Evolutionary conservation across 2,329 filamentous ascomycete species (phyloP), one percentile per base, ranked within the genome.

Genomic region (Sclerotinia minor): DNA sequence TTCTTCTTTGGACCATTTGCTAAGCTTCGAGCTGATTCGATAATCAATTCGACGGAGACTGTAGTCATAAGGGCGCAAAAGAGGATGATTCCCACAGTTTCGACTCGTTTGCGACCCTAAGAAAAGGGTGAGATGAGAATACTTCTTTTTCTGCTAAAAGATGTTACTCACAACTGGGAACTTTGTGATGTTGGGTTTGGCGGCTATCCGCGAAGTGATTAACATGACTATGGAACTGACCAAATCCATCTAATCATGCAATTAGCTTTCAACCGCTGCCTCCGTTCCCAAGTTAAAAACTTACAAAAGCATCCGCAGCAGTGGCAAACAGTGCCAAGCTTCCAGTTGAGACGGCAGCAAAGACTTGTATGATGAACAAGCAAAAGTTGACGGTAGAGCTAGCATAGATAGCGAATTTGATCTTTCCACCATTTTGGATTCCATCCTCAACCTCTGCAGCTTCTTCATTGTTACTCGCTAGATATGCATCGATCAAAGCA

Each of bases 321-420:
- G 94, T 99, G 21, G 95, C 97, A 81, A 98, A 97, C 58, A 99
- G 87, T 6, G 94, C 97, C 47, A 98, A 85, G n/a, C 93, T 97
- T 58, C 90, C 88, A 0, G 94, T 97, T 0, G 91, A 87, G 57
- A 92, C 85, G 70, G 95, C 95, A 54, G 90, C 95, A 77, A 96
- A 99, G 49, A 97, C 82, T 79, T 99, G 95, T 24, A 99, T 83
- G 5, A 84, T 83, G 0, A 94, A 88, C 7, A 99, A 84, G 38
- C 91, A 70, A 67, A 97, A 78, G 75, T 98, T 98, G 69, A 94
- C 94, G 1, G 81, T 86, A 73, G 97, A 92, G 49, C 86, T 88
- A 21, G 85, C 87, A 76, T 84, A 88, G 19, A 89, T 81, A 50
- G 86, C 86, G 41, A 70, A 65, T 44, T 65, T 67, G 9, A 69